Conservation (phyloP, 768 basidiomycete genomes). For the Tylopilus subfusipes region DNA sequence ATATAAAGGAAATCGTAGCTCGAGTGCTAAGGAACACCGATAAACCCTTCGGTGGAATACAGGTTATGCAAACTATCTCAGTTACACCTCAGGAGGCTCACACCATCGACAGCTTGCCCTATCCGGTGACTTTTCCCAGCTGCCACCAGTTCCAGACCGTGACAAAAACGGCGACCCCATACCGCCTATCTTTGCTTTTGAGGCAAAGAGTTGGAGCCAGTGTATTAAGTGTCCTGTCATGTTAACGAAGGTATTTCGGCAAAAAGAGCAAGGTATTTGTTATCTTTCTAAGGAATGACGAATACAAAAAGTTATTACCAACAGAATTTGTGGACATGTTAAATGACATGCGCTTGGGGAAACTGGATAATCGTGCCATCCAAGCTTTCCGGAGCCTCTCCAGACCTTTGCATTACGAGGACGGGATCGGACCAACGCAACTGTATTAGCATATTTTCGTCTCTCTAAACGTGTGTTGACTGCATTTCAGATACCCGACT, state of each 20-base stretch:
- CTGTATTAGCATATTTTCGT: slow-evolving; percentile 44
- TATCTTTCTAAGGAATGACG: background rate
- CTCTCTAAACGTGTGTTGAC: background rate
- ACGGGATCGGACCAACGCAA: slow-evolving; percentile 80
- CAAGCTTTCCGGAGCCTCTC: slow-evolving; percentile 53
- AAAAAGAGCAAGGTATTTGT: slow-evolving; percentile 68
- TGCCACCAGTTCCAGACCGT: slow-evolving; percentile 71
- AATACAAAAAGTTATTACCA: background rate
- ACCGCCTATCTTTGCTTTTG: slow-evolving; percentile 68
- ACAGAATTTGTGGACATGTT: slow-evolving; percentile 78
- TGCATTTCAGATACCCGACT: slow-evolving; percentile 55
- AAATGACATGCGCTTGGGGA: slow-evolving; percentile 82
- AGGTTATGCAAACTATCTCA: slow-evolving; percentile 42
- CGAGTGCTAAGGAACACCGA: slow-evolving; percentile 48
- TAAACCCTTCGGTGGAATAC: slow-evolving; percentile 81
- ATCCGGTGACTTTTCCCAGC: slow-evolving; percentile 88
- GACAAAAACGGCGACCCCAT: slow-evolving; percentile 47
- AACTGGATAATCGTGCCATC: slow-evolving; percentile 41
- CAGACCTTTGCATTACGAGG: slow-evolving; percentile 56
- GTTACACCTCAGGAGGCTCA: background rate
- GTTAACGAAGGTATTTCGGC: slow-evolving; percentile 79
- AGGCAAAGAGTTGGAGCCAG: slow-evolving; percentile 66
- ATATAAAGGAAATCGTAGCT: slow-evolving; percentile 57
- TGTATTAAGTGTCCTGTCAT: slow-evolving; percentile 57
- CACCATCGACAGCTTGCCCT: slow-evolving; percentile 57